Evolutionary conservation across 352 stramenopile genomes (phyloP), one percentile per base, ranked within the genome.

Genomic region (Phytophthora tubulina): DNA sequence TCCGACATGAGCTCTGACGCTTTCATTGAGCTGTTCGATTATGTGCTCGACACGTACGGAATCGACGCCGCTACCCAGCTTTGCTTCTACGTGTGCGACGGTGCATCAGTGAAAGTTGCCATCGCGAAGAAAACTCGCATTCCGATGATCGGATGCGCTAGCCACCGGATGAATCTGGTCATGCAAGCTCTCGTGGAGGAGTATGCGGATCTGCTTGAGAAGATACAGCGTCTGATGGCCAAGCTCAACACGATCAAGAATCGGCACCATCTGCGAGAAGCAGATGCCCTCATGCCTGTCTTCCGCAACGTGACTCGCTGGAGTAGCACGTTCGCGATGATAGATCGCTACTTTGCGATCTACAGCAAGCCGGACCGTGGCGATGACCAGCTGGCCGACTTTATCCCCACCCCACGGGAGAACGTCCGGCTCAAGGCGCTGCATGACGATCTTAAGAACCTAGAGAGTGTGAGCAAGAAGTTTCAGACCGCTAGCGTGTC

Each of bases 131-230:
- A 74, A 15, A 57, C 49, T 0, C 13, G 3, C 11, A 49, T 74
- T 4, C 71, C 64, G 0, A 78, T 71, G 65, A 71, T 78, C 5
- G 65, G 60, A 2, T 74, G 71, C 27, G 65, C 65, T 13, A 72
- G 55, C 32, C 59, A 70, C 53, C 60, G 57, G 3, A 21, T 70
- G 31, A 63, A 77, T 33, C 21, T 70, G 15, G 57, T 63, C 3
- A 27, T 73, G 5, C 33, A 56, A 42, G 35, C 32, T 6, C n/a
- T n/a, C n/a, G n/a, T n/a, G n/a, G n/a, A n/a, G n/a, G n/a, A n/a
- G n/a, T n/a, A n/a, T 30, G 6, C 13, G 14, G 41, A 48, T 48
- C 15, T 48, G 41, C 15, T 21, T n/a, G n/a, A n/a, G n/a, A n/a
- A n/a, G 21, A 21, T 21, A 21, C 21, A 21, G 21, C 21, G 21